Evolutionary conservation across 2,329 filamentous ascomycete genomes (phyloP), one percentile per base, ranked within the genome.

Genomic region (Cryphonectria japonica): DNA sequence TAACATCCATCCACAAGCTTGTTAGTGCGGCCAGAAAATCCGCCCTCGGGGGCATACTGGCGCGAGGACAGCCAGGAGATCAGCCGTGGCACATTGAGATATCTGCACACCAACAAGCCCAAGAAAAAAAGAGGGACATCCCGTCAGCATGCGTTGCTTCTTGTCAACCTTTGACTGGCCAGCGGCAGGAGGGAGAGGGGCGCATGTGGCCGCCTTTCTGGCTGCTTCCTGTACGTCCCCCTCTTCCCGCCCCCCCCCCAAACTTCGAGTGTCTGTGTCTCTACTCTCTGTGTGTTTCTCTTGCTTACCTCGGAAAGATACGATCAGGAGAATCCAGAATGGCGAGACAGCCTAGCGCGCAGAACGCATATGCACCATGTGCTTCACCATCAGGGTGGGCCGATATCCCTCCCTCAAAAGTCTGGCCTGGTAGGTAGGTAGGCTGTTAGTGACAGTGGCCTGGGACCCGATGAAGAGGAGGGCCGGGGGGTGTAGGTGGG

Each of bases 1-100:
- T 99, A 99, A 83, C 96, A 99, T 62, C 95, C 96, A 80, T 99
- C 96, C 43, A 98, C 96, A 43, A 99, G 87, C 83, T 99, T 99
- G 85, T 98, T 98, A 39, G 95, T 97, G 76, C 96, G 92, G 73
- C 96, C 96, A 57, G 93, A 92, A 78, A 97, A 95, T 50, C 96
- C 96, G 74, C 95, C 95, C 80, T 98, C 96, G 3, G 95, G 96
- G 41, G 91, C 90, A 79, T 95, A 93, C 81, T 99, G 96, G 72
- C 94, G 91, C 61, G 93, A 90, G 9, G 94, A 95, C 54, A 99
- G 88, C 94, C 96, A 99, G 72, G 91, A 90, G 64, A 96, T 86
- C 68, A 99, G 86, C 67, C 89, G 85, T 73, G 91, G 88, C 69
- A 98, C 82, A 80, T 98, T 86, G 72, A 99, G 87, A 80, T 91